phyloP scores from a whole-genome alignment of 257 asterid genomes.

The Ballota nigra region DNA sequence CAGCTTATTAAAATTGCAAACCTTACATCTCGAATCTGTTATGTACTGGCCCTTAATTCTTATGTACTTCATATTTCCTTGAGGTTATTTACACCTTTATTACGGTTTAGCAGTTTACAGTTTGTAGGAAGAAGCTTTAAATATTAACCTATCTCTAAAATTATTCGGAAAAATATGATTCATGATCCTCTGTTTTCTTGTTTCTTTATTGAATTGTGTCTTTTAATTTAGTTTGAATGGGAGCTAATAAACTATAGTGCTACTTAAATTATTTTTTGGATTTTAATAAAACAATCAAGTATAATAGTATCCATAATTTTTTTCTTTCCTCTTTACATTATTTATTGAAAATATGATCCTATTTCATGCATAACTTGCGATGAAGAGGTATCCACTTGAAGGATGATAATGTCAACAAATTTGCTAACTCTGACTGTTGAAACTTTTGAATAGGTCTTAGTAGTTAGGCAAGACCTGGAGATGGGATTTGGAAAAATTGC shows the following conservation, averaged over 20 bases:
- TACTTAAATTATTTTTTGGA: background rate
- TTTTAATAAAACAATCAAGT: background rate
- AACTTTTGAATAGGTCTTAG: slow-evolving; percentile 63
- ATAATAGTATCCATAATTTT: background rate
- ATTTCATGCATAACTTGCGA: slow-evolving; percentile 6
- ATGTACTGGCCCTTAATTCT: too few species aligned
- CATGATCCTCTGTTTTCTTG: too few species aligned
- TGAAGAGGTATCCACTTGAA: background rate
- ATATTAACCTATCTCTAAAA: too few species aligned
- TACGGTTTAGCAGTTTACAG: too few species aligned
- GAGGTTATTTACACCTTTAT: too few species aligned
- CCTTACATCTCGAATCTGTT: too few species aligned
- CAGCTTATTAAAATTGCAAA: too few species aligned
- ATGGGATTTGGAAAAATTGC: slow-evolving; percentile 96
- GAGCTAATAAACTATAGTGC: background rate
- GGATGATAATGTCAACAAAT: background rate
- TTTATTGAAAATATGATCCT: background rate
- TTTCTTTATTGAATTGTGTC: too few species aligned
- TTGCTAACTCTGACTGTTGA: slow-evolving; percentile 16
- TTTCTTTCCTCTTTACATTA: background rate
- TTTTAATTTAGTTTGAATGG: too few species aligned
- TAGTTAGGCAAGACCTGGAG: slow-evolving; percentile 92
- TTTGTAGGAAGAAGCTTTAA: too few species aligned
- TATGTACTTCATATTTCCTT: too few species aligned
- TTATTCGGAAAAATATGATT: too few species aligned